Conservation (phyloP, 306 rosid species). For the Acacia acuminata region DNA sequence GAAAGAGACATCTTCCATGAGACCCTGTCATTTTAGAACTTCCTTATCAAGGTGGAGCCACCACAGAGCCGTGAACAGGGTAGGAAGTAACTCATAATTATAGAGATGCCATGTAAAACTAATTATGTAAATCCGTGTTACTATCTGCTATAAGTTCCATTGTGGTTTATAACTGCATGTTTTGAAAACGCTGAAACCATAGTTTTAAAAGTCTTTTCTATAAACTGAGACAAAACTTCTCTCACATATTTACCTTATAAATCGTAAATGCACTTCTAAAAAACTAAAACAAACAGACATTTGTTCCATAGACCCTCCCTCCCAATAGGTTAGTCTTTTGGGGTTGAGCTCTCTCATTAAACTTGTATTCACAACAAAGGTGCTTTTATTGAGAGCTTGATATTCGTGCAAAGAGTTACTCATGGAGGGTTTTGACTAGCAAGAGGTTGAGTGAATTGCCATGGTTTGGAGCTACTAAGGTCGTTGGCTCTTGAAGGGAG, state of each 20-base stretch:
- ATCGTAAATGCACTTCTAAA: too few relatives aligned
- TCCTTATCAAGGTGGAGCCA: conserved; percentile 38
- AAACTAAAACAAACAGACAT: too few relatives aligned
- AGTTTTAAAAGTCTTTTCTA: too few relatives aligned
- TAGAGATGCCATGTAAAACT: conserved; percentile 1
- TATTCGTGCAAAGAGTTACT: not conserved
- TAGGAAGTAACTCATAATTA: not conserved
- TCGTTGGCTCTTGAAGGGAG: too few relatives aligned
- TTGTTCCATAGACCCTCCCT: not conserved
- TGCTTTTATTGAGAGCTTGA: not conserved
- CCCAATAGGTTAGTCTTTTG: not conserved
- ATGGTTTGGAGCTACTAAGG: not conserved
- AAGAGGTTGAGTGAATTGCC: not conserved
- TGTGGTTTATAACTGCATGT: not conserved
- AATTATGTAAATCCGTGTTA: not conserved
- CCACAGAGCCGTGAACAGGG: conserved; percentile 16
- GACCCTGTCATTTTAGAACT: conserved; percentile 25
- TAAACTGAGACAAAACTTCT: accelerated
- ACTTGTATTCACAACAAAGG: not conserved
- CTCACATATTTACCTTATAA: accelerated
- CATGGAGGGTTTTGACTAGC: not conserved
- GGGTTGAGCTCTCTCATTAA: not conserved
- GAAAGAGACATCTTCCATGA: conserved; percentile 34
- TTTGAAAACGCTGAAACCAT: too few relatives aligned
- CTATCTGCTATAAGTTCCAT: not conserved